Percentiles rank a stretch among this genome's conserved stretches.
phyloP scores from a whole-genome alignment of 2,329 filamentous ascomycete species.

The Ceratocystis eucalypticola region DNA sequence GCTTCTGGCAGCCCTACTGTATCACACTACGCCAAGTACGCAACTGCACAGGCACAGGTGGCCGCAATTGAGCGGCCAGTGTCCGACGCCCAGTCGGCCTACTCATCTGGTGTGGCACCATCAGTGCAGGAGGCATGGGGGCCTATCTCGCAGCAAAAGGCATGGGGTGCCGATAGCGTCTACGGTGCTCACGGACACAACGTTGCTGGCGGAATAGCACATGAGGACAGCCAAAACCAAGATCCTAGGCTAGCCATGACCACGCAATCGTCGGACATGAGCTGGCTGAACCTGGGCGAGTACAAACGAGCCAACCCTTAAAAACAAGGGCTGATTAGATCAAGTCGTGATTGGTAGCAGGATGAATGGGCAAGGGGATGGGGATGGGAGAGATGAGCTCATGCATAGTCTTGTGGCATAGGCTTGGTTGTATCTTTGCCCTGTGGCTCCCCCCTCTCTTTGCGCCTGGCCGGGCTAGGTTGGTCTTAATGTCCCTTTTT shows the following conservation, averaged over 20 bases:
- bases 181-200: slow-evolving; percentile 25
- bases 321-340: slow-evolving; percentile 8
- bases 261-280: slow-evolving; percentile 52
- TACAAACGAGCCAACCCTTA: slow-evolving; percentile 16
- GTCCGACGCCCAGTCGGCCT: slow-evolving; percentile 40
- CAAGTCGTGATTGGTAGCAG: background rate
- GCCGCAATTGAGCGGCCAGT: slow-evolving; percentile 46
- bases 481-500: slow-evolving; percentile 12
- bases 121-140: slow-evolving; percentile 48
- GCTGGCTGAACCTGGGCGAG: slow-evolving; percentile 62
- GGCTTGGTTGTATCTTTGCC: background rate
- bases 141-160: slow-evolving; percentile 31
- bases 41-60: slow-evolving; percentile 38
- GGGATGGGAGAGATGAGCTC: background rate
- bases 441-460: no score
- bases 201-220: slow-evolving; percentile 7
- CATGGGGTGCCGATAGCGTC: slow-evolving; percentile 39
- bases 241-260: background rate
- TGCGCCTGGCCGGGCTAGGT: background rate
- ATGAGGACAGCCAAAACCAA: background rate
- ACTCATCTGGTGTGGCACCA: slow-evolving; percentile 52
- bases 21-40: slow-evolving; percentile 40
- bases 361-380: background rate
- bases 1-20: slow-evolving; percentile 57
- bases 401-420: background rate